phyloP scores from a whole-genome alignment of 352 stramenopile species.

The Aphanomyces cochlioides region DNA sequence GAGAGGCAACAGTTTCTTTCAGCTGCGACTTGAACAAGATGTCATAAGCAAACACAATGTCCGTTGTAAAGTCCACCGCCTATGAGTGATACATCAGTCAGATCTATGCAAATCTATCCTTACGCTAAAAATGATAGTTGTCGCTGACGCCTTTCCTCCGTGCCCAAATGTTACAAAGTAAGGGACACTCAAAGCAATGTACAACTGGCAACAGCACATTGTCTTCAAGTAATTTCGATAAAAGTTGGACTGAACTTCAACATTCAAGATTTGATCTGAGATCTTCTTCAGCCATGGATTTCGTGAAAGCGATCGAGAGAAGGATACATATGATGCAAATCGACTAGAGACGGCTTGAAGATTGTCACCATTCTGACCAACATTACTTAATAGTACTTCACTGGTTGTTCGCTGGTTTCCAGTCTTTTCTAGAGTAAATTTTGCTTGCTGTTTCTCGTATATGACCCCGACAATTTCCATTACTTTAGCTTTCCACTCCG shows the following conservation, averaged over 20 bases:
- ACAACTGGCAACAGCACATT: slow-evolving; percentile 33
- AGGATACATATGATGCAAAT: not conserved
- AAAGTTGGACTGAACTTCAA: slow-evolving; percentile 25
- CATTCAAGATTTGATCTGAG: not conserved
- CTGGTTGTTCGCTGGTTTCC: too few species aligned
- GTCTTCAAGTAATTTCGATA: slow-evolving; percentile 23
- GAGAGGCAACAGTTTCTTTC: slow-evolving; percentile 21
- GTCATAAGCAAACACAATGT: slow-evolving; percentile 26
- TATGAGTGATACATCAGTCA: not conserved
- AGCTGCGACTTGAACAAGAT: slow-evolving; percentile 27
- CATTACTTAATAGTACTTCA: too few species aligned
- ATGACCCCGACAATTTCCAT: slow-evolving; percentile 42
- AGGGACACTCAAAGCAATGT: slow-evolving; percentile 54
- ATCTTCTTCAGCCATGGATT: not conserved
- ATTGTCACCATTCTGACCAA: not conserved
- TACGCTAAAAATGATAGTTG: slow-evolving; percentile 41
- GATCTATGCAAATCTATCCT: slow-evolving; percentile 4
- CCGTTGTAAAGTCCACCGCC: slow-evolving; percentile 17
- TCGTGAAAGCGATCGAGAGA: not conserved
- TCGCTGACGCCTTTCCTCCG: slow-evolving; percentile 40
- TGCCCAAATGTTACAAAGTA: slow-evolving; percentile 69
- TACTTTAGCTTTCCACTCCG: slow-evolving; percentile 60
- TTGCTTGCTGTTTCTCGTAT: slow-evolving; percentile 29
- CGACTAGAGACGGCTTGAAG: not conserved
- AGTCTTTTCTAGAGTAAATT: slow-evolving; percentile 48